phyloP scores from a whole-genome alignment of 2,329 filamentous ascomycete genomes.

The Ophiostoma sp. region DNA sequence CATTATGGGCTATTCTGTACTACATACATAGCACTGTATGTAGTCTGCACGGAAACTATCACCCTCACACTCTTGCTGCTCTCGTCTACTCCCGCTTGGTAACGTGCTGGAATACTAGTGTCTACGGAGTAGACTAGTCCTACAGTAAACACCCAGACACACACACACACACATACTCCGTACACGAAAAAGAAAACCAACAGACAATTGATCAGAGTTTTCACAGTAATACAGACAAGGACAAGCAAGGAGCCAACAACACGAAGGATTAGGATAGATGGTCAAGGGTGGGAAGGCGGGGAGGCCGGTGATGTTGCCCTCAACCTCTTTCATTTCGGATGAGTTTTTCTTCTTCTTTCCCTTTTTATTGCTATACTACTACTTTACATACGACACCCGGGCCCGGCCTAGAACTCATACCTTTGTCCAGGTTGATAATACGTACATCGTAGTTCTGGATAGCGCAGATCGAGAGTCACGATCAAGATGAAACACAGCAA shows the following conservation, averaged over 20 bases:
- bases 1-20: not conserved
- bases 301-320: slow-evolving; percentile 1
- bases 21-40: not conserved
- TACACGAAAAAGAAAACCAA: not conserved
- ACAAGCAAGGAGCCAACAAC: slow-evolving; percentile 3
- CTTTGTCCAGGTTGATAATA: not conserved
- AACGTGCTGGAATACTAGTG: not conserved
- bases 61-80: not conserved
- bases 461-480: not conserved
- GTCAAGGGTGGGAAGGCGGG: not conserved
- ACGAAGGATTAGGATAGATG: not conserved
- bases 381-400: not conserved
- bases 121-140: not conserved
- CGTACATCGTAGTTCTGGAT: not conserved
- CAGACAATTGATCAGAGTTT: slow-evolving; percentile 3
- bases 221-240: not conserved
- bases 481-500: slow-evolving; percentile 9
- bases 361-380: too few species aligned
- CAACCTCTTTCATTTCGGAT: not conserved
- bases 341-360: too few species aligned
- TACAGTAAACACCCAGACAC: not conserved
- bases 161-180: not conserved
- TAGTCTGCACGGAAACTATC: not conserved
- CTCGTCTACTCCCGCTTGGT: slow-evolving; percentile 4
- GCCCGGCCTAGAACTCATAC: not conserved